These are phyloP conservation scores for Apiospora koreana DNA, from an alignment of 2,329 filamentous ascomycete genomes.

Conservation along the genomic window DNA sequence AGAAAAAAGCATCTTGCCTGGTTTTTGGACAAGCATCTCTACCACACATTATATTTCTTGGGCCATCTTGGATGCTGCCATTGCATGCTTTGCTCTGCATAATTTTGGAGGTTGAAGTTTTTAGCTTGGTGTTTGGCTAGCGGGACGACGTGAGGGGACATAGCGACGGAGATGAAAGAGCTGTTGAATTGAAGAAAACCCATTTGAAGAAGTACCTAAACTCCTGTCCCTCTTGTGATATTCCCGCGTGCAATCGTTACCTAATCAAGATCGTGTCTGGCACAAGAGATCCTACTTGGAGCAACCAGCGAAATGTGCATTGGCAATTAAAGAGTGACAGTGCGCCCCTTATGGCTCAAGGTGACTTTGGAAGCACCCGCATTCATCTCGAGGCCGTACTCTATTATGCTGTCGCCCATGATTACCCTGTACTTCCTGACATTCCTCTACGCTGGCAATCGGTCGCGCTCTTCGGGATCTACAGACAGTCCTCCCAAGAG, in stretches of 20 bases:
- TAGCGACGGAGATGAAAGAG: background rate
- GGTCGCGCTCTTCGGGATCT: too few relatives aligned
- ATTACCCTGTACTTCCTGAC: too few relatives aligned
- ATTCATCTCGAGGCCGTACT: too few relatives aligned
- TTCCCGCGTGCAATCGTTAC: background rate
- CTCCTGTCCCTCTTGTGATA: background rate
- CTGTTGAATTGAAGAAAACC: background rate
- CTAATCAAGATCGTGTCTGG: too few relatives aligned
- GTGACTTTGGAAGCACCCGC: too few relatives aligned
- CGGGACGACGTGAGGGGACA: background rate
- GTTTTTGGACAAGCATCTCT: background rate
- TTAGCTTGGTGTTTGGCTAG: background rate
- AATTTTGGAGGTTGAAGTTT: background rate
- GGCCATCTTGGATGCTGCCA: background rate
- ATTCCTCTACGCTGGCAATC: too few relatives aligned
- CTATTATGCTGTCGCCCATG: too few relatives aligned
- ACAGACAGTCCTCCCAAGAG: too few relatives aligned
- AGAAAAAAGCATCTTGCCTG: background rate
- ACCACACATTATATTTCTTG: background rate
- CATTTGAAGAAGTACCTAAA: background rate
- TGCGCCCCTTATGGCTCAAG: background rate
- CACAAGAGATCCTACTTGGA: too few relatives aligned
- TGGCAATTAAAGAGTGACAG: background rate
- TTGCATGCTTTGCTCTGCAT: background rate
- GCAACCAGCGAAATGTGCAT: too few relatives aligned